Evolutionary conservation across 2,329 filamentous ascomycete genomes (phyloP).

Genomic region (Penicillium sumatraense): DNA sequence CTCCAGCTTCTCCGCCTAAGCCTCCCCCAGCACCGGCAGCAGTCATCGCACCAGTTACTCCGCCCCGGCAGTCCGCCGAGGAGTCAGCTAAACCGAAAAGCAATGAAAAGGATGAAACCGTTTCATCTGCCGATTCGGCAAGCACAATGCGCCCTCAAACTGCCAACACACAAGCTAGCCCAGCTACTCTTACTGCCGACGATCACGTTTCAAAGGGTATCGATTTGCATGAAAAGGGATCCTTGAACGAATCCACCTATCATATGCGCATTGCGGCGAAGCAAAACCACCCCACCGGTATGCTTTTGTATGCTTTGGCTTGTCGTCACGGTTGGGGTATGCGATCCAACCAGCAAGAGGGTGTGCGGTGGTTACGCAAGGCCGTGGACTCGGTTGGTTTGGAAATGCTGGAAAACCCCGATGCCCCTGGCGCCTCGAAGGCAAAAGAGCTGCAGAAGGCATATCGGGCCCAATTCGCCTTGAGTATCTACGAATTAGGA

Average conservation of each 20-base stretch:
- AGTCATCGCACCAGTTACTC: conserved; percentile 3
- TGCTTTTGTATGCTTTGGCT: conserved; percentile 93
- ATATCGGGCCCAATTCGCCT: conserved; percentile 87
- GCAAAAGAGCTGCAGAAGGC: conserved; percentile 73
- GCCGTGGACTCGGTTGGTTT: conserved; percentile 83
- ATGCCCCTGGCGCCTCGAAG: conserved; percentile 55
- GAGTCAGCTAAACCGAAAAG: conserved; percentile 19
- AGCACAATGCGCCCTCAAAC: conserved; percentile 60
- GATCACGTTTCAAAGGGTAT: conserved; percentile 92
- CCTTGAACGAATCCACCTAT: conserved; percentile 91
- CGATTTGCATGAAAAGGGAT: conserved; percentile 83
- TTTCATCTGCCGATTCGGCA: conserved; percentile 65
- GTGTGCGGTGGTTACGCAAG: conserved; percentile 87
- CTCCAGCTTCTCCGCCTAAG: conserved; percentile 13
- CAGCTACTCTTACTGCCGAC: conserved; percentile 59
- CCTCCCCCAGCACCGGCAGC: conserved; percentile 10
- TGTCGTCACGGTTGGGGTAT: conserved; percentile 98
- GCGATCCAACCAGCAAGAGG: conserved; percentile 87
- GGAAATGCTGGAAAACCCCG: conserved; percentile 78
- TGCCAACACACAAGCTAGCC: conserved; percentile 31
- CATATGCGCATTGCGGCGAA: conserved; percentile 88
- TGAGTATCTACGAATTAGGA: conserved; percentile 94
- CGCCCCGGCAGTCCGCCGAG: conserved; percentile 19
- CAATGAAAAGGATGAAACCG: conserved; percentile 46
- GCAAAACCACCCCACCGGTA: conserved; percentile 85